These are phyloP conservation scores for Aspergillus ibericus DNA, from an alignment of 2,329 filamentous ascomycete genomes.

Conservation along the genomic window DNA sequence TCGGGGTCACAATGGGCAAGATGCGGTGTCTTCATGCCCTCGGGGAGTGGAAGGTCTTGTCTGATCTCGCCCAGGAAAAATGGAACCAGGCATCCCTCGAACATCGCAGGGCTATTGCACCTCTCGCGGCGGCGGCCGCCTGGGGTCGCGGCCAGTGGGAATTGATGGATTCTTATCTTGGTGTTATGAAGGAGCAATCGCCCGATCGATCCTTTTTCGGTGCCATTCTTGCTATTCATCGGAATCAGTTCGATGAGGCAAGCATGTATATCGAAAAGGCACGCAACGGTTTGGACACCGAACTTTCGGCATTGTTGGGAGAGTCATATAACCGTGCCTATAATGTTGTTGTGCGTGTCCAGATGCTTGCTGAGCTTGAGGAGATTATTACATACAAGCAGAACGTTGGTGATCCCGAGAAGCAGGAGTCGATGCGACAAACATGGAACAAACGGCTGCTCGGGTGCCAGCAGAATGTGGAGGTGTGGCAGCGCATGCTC, in stretches of 20 bases:
- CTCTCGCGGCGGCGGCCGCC: slow-evolving; percentile 88
- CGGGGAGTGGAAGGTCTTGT: slow-evolving; percentile 94
- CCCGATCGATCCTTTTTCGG: slow-evolving; percentile 97
- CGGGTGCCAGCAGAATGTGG: slow-evolving; percentile 93
- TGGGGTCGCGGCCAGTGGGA: slow-evolving; percentile 98
- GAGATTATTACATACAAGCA: slow-evolving; percentile 99
- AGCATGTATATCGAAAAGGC: slow-evolving; percentile 87
- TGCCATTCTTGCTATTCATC: slow-evolving; percentile 89
- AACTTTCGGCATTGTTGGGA: slow-evolving; percentile 92
- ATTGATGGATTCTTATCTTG: slow-evolving; percentile 94
- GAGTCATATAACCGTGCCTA: slow-evolving; percentile 98
- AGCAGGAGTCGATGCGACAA: slow-evolving; percentile 83
- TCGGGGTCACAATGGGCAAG: slow-evolving; percentile 98
- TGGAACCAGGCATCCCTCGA: slow-evolving; percentile 89
- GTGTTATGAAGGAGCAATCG: slow-evolving; percentile 89
- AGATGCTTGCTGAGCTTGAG: slow-evolving; percentile 98
- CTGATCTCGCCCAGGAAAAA: slow-evolving; percentile 82
- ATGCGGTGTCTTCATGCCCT: slow-evolving; percentile 98
- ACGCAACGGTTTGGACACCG: slow-evolving; percentile 89
- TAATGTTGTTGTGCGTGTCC: slow-evolving; percentile 93
- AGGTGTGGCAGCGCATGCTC: slow-evolving; percentile 98
- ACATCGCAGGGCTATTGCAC: slow-evolving; percentile 85
- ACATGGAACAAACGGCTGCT: slow-evolving; percentile 96
- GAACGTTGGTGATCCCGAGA: slow-evolving; percentile 72
- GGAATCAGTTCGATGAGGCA: slow-evolving; percentile 92